These are phyloP conservation scores for Aspergillus cristatus DNA, from an alignment of 495 filamentous ascomycete species.

Conservation along the genomic window DNA sequence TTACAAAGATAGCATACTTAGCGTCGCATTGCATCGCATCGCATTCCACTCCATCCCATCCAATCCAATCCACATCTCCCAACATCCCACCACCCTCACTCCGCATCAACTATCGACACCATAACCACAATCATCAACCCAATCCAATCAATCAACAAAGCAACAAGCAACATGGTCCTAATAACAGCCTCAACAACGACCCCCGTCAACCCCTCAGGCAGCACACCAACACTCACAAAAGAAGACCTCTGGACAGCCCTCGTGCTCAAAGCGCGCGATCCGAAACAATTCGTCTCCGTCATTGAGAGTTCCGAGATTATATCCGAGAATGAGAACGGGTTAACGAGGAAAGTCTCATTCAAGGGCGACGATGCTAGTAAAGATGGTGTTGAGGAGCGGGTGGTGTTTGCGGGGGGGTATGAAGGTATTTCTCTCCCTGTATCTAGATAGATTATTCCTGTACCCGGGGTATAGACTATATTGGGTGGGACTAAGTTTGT, in stretches of 20 bases:
- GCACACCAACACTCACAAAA: conserved; percentile 25
- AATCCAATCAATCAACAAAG: neutral
- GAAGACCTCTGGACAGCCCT: conserved; percentile 35
- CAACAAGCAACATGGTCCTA: conserved; percentile 7
- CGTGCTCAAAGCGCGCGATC: conserved; percentile 32
- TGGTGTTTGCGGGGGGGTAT: neutral
- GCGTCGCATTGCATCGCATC: too few species aligned
- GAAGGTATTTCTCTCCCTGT: neutral
- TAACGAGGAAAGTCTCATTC: conserved; percentile 2
- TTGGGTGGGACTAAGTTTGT: too few species aligned
- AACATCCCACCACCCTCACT: neutral
- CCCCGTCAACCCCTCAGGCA: conserved; percentile 31
- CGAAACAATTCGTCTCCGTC: conserved; percentile 34
- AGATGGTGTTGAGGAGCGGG: conserved; percentile 5
- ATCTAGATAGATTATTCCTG: too few species aligned
- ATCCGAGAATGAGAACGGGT: neutral
- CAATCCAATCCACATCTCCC: neutral
- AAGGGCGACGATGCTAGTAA: conserved; percentile 11
- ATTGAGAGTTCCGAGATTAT: conserved; percentile 23
- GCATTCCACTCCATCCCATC: too few species aligned
- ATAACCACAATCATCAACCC: neutral
- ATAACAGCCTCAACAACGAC: conserved; percentile 7
- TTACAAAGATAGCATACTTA: too few species aligned
- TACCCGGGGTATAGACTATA: too few species aligned
- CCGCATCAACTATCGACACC: neutral